These are phyloP conservation scores for Colletotrichum tofieldiae DNA, from an alignment of 2,329 filamentous ascomycete species.

Conservation along the genomic window DNA sequence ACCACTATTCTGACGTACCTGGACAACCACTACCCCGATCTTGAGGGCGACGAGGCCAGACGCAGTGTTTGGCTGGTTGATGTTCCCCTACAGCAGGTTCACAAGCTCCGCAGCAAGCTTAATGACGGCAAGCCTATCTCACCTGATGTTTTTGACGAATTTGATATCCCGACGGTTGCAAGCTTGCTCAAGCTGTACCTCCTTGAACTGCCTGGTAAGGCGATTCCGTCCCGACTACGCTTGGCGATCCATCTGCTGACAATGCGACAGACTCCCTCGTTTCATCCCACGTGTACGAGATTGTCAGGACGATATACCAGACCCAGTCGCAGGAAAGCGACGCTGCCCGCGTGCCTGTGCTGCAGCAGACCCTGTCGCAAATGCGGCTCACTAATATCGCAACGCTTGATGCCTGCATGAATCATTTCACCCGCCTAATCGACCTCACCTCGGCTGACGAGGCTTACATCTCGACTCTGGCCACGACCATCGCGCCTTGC, in stretches of 20 bases:
- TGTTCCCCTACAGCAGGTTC: conserved; percentile 86
- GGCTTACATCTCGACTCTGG: conserved; percentile 82
- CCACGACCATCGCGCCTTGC: conserved; percentile 84
- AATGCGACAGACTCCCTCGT: conserved; percentile 86
- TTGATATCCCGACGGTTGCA: conserved; percentile 94
- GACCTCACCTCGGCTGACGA: conserved; percentile 98
- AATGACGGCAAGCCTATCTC: conserved; percentile 90
- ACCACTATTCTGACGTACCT: conserved; percentile 95
- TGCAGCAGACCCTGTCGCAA: conserved; percentile 96
- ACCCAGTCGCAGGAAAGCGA: conserved; percentile 79
- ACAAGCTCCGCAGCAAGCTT: conserved; percentile 85
- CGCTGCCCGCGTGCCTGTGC: conserved; percentile 85
- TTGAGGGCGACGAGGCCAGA: conserved; percentile 95
- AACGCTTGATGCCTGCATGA: conserved; percentile 97
- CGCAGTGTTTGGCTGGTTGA: conserved; percentile 95
- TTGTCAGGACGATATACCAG: conserved; percentile 96
- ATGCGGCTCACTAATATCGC: conserved; percentile 97
- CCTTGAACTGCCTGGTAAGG: conserved; percentile 90
- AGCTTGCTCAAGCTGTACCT: conserved; percentile 95
- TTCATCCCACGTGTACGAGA: conserved; percentile 98
- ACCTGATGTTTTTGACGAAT: conserved; percentile 84
- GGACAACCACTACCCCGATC: conserved; percentile 96
- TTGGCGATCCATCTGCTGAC: conserved; percentile 47
- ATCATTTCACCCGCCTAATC: conserved; percentile 96
- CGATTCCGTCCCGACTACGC: conserved; percentile 36